Evolutionary conservation across 2,329 filamentous ascomycete species (phyloP).

Genomic region (Exophiala phaeomuriformis): DNA sequence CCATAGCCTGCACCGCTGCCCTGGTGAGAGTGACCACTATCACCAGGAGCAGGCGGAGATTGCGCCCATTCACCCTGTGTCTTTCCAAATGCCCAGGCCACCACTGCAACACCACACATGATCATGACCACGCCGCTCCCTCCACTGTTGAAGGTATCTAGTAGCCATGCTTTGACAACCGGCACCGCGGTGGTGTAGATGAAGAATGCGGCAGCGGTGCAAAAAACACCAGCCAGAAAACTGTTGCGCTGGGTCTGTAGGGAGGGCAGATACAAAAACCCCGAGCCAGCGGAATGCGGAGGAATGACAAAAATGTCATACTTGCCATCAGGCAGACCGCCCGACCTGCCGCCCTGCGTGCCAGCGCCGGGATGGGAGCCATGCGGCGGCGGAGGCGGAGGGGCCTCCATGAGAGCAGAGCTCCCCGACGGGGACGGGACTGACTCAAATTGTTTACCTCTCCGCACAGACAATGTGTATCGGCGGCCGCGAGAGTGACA

Average conservation of each 20-base stretch:
- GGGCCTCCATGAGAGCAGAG: slow-evolving; percentile 38
- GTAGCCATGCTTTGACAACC: slow-evolving; percentile 65
- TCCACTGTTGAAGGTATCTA: slow-evolving; percentile 61
- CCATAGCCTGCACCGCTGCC: slow-evolving; percentile 8
- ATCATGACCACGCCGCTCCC: slow-evolving; percentile 67
- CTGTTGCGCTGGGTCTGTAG: slow-evolving; percentile 79
- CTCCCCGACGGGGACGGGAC: slow-evolving; percentile 4
- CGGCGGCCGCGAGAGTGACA: slow-evolving; percentile 6
- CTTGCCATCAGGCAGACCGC: slow-evolving; percentile 73
- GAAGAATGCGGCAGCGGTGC: slow-evolving; percentile 63
- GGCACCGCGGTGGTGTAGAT: slow-evolving; percentile 69
- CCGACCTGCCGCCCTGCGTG: slow-evolving; percentile 49
- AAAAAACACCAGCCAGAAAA: slow-evolving; percentile 79
- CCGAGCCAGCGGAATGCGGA: slow-evolving; percentile 77
- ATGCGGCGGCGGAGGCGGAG: slow-evolving; percentile 76
- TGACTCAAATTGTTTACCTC: slow-evolving; percentile 7
- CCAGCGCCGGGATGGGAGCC: slow-evolving; percentile 55
- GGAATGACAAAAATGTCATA: slow-evolving; percentile 98
- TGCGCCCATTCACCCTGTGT: slow-evolving; percentile 47
- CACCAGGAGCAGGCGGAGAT: neutral
- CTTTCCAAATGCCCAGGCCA: slow-evolving; percentile 69
- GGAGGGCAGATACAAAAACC: slow-evolving; percentile 91
- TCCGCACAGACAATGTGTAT: slow-evolving; percentile 9
- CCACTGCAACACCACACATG: slow-evolving; percentile 64
- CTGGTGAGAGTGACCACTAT: slow-evolving; percentile 6